Evolutionary conservation across 805 yeast genomes (phyloP).

Genomic region (Metahyphopichia silvanorum): DNA sequence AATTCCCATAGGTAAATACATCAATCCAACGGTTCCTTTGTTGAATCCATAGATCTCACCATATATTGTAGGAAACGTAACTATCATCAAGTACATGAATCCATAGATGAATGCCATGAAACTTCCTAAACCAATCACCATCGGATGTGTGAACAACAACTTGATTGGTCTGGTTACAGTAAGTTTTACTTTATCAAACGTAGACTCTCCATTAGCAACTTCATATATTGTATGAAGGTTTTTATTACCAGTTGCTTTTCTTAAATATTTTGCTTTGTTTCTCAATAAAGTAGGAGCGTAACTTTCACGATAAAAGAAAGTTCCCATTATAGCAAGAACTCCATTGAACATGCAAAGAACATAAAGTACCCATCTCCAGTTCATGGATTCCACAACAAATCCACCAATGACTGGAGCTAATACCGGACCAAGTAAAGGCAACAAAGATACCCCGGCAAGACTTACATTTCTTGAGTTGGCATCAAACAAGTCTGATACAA

Average conservation of each 20-base stretch:
- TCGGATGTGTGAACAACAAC: constrained; percentile 32
- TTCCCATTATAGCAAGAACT: constrained; percentile 27
- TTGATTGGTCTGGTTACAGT: constrained; percentile 31
- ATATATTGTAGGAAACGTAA: constrained; percentile 34
- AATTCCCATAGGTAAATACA: constrained; percentile 38
- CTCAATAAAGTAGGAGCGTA: constrained; percentile 32
- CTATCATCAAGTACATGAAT: constrained; percentile 40
- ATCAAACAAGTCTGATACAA: constrained; percentile 33
- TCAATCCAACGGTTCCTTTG: constrained; percentile 29
- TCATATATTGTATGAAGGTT: constrained; percentile 38
- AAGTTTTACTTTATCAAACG: constrained; percentile 16
- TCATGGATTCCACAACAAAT: constrained; percentile 25
- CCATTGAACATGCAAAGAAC: constrained; percentile 34
- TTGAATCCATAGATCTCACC: constrained; percentile 27
- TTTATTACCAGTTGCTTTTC: constrained; percentile 32
- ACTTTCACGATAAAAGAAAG: constrained; percentile 30
- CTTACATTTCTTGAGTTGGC: constrained; percentile 30
- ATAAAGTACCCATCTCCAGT: constrained; percentile 38
- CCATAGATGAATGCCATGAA: constrained; percentile 42
- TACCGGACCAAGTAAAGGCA: constrained; percentile 38
- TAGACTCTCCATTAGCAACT: constrained; percentile 26
- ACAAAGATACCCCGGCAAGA: constrained; percentile 33
- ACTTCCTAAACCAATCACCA: constrained; percentile 38
- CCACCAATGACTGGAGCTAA: constrained; percentile 37
- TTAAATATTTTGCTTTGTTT: constrained; percentile 21